Evolutionary conservation across 78 protist genomes (phyloP).

Genomic region (Ministeria vibrans): DNA sequence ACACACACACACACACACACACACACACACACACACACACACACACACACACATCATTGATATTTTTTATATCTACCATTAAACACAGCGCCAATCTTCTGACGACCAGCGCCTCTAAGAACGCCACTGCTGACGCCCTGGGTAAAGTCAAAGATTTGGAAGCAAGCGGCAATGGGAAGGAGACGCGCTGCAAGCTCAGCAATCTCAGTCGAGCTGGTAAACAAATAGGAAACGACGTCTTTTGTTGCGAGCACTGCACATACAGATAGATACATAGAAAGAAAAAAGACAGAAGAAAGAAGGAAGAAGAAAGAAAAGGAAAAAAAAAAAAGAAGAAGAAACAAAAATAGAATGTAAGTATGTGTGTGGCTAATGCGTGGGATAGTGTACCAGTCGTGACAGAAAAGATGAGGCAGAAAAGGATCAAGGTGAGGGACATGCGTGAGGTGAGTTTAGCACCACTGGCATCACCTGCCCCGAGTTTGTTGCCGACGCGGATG

Average conservation of each 20-base stretch:
- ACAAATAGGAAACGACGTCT: not conserved
- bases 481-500: not conserved
- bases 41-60: not conserved
- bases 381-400: not conserved
- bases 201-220: not conserved
- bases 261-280: no score
- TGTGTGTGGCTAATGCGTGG: not conserved
- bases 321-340: no score
- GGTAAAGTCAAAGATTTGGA: not conserved
- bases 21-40: not conserved
- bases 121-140: constrained; percentile 9
- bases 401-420: not conserved
- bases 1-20: not conserved
- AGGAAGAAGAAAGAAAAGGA: not conserved
- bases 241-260: not conserved
- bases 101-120: not conserved
- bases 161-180: not conserved
- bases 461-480: not conserved
- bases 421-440: not conserved
- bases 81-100: not conserved
- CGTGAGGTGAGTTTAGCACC: not conserved
- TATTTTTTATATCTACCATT: not conserved
- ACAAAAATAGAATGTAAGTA: not conserved
- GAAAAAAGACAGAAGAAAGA: not conserved
- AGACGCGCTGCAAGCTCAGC: not conserved